phyloP scores from a whole-genome alignment of 192 early-diverging fungal genomes.

The Chytriomyces sp. region DNA sequence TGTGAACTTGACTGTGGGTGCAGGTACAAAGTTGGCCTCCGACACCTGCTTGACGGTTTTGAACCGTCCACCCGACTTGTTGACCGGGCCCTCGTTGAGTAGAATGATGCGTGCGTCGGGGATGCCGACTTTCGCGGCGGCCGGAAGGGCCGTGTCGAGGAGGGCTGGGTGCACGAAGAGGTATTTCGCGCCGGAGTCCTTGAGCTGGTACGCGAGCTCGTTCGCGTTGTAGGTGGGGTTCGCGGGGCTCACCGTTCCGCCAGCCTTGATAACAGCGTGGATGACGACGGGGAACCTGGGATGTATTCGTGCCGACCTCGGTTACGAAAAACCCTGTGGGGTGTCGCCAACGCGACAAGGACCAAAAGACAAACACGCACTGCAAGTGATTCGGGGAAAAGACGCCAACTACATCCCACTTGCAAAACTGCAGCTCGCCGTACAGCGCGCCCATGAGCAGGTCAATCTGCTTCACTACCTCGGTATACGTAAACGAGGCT shows the following conservation, averaged over 20 bases:
- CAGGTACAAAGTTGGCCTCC: neutral
- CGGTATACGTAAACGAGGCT: constrained; percentile 44
- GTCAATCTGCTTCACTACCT: constrained; percentile 47
- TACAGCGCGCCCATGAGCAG: constrained; percentile 55
- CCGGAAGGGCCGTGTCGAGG: constrained; percentile 32
- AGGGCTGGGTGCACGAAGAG: constrained; percentile 57
- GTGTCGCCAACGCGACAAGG: too few species aligned
- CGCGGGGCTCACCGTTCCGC: constrained; percentile 70
- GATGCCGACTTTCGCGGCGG: constrained; percentile 29
- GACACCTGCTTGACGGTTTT: constrained; percentile 20
- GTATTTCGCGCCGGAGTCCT: constrained; percentile 64
- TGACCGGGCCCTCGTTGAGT: constrained; percentile 7
- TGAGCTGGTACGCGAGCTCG: constrained; percentile 78
- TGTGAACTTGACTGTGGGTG: constrained; percentile 31
- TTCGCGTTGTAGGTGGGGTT: constrained; percentile 82
- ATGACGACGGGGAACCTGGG: constrained; percentile 56
- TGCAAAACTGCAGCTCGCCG: constrained; percentile 57
- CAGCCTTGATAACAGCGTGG: constrained; percentile 64
- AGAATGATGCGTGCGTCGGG: constrained; percentile 39
- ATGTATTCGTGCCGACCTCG: neutral
- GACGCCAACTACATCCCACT: constrained; percentile 71
- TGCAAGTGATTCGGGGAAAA: constrained; percentile 71
- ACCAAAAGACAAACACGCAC: too few species aligned
- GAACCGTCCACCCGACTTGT: constrained; percentile 26
- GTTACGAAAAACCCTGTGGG: neutral